Evolutionary conservation across 495 filamentous ascomycete genomes (phyloP).

Genomic region (Penicillium odoratum): DNA sequence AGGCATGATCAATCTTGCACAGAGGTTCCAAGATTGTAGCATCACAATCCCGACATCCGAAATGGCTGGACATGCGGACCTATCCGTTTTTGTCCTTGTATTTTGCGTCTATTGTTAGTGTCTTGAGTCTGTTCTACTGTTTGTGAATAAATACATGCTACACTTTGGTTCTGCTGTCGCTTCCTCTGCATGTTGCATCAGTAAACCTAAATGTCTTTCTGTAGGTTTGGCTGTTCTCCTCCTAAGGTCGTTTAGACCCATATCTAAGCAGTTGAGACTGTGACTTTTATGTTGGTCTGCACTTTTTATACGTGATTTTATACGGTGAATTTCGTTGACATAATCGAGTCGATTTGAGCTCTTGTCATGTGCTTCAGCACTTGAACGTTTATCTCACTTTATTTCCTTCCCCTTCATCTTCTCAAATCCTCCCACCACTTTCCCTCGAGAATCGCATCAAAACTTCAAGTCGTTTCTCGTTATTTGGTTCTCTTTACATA

Average conservation of each 20-base stretch:
- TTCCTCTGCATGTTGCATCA: not conserved
- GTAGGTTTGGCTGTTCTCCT: too few relatives aligned
- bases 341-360: not conserved
- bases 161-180: not conserved
- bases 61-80: not conserved
- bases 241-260: too few relatives aligned
- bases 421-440: not conserved
- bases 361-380: not conserved
- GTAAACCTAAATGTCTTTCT: too few relatives aligned
- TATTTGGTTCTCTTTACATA: too few relatives aligned
- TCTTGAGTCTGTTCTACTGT: not conserved
- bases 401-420: not conserved
- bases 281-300: not conserved
- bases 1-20: slow-evolving; percentile 1
- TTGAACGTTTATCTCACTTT: not conserved
- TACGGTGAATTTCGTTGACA: not conserved
- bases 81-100: not conserved
- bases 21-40: not conserved
- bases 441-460: not conserved
- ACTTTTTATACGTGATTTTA: not conserved
- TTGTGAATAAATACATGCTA: not conserved
- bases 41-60: not conserved
- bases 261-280: too few relatives aligned
- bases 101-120: not conserved
- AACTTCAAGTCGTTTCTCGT: not conserved